Evolutionary conservation across 1,284 basidiomycete genomes (phyloP).

Genomic region (Ceratobasidium sp.): DNA sequence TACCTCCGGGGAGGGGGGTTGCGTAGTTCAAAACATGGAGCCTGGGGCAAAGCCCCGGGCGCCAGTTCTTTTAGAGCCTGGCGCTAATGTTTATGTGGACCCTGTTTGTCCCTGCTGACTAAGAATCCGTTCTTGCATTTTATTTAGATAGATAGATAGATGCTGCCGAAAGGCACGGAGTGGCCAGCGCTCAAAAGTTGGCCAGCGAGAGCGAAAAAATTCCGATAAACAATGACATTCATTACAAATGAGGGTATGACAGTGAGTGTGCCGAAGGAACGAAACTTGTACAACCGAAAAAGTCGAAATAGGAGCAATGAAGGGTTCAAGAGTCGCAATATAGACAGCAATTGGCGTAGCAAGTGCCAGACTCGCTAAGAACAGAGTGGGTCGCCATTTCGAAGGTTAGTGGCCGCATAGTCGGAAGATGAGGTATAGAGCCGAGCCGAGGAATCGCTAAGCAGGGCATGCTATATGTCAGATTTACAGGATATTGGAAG

Average conservation of each 20-base stretch:
- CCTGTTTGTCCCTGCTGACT: no score
- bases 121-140: no score
- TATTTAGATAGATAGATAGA: no score
- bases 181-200: no score
- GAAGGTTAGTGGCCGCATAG: conserved; percentile 63
- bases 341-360: neutral
- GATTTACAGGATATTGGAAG: neutral
- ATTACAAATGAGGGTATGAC: neutral
- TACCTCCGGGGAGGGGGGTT: no score
- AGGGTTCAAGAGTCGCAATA: neutral
- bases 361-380: neutral
- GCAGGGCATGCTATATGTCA: neutral
- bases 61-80: no score
- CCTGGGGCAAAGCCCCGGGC: no score
- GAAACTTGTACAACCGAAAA: neutral
- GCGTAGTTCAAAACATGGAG: no score
- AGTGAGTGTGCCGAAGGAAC: neutral
- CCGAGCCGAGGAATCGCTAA: conserved; percentile 76
- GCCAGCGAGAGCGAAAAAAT: neutral
- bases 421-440: conserved; percentile 80
- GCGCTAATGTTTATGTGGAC: no score
- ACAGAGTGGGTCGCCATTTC: no score
- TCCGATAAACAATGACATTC: neutral
- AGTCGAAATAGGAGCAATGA: neutral
- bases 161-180: no score